A percentile compares a stretch with the other conserved stretches of the same genome.
phyloP scores from a whole-genome alignment of 2,329 filamentous ascomycete genomes.

The Chaetomium strumarium region DNA sequence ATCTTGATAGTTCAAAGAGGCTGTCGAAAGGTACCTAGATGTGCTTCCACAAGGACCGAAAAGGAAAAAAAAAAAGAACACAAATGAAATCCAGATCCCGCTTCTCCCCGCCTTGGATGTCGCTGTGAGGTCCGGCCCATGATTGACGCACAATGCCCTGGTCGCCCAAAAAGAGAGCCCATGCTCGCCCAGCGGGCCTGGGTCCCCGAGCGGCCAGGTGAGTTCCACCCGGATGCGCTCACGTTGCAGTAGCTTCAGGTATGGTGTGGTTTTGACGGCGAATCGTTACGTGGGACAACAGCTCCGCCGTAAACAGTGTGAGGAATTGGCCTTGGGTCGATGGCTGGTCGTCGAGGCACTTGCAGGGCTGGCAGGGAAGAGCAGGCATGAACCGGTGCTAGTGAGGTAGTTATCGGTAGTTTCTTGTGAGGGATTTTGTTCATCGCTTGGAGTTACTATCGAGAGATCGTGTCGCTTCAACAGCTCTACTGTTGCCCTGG shows the following conservation, averaged over 20 bases:
- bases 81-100: background rate
- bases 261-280: background rate
- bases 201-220: background rate
- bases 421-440: conserved; percentile 2
- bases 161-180: no score
- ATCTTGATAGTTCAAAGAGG: background rate
- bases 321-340: no score
- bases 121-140: background rate
- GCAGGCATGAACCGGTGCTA: no score
- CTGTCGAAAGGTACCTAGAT: conserved; percentile 2
- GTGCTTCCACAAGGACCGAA: conserved; percentile 10
- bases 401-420: no score
- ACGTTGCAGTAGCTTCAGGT: background rate
- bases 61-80: background rate
- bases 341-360: no score
- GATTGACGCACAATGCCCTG: no score
- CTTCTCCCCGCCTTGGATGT: background rate
- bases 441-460: no score
- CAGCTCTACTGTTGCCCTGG: background rate
- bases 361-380: no score
- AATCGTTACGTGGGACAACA: background rate
- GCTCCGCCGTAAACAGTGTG: background rate
- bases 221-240: background rate
- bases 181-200: background rate
- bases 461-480: background rate